Evolutionary conservation across 805 yeast species (phyloP), one percentile per base, ranked within the genome.

Genomic region (Komagataella mondaviorum): DNA sequence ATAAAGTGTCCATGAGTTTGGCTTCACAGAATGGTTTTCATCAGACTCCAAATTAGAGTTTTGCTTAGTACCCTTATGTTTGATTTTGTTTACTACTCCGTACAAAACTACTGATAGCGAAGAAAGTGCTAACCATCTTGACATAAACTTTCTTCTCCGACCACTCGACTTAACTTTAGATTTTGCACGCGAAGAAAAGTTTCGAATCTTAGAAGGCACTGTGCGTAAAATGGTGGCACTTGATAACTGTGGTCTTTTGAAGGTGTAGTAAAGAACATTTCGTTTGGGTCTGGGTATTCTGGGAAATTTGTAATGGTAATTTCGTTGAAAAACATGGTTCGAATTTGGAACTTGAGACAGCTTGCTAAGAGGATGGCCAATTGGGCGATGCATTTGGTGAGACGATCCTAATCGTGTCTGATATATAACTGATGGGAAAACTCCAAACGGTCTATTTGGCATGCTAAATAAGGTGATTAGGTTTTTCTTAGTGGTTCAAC

Each of bases 1-100:
- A 61, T 88, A 90, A 52, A 91, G 77, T 46, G 85, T 82, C 97
- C 97, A 90, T 6, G 95, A 84, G 56, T 78, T 77, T 6, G 89
- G 90, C 57, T 75, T 75, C 52, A 77, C 72, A 8, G 66, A 69
- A 44, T 65, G 66, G 23, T 62, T 70, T 17, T 66, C 67, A 36
- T 55, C 54, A 14, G 52, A 57, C 2, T 57, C 53, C 12, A 56
- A 52, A 36, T 59, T 55, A 22, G 56, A 56, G 8, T 58, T 58
- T 17, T 53, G 58, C 20, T 66, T 66, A 36, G 54, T 53, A n/a
- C 51, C 55, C 2, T 58, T 52, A 8, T 57, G 53, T 23, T 59
- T 55, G 20, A 57, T 57, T 8, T 58, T 58, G 24, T 54, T 57
- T 6, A 78, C 78, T 20, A 77, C 78, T 22, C 81, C 81, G 45